phyloP scores from a whole-genome alignment of 352 stramenopile genomes.

The Phytophthora hibernalis region DNA sequence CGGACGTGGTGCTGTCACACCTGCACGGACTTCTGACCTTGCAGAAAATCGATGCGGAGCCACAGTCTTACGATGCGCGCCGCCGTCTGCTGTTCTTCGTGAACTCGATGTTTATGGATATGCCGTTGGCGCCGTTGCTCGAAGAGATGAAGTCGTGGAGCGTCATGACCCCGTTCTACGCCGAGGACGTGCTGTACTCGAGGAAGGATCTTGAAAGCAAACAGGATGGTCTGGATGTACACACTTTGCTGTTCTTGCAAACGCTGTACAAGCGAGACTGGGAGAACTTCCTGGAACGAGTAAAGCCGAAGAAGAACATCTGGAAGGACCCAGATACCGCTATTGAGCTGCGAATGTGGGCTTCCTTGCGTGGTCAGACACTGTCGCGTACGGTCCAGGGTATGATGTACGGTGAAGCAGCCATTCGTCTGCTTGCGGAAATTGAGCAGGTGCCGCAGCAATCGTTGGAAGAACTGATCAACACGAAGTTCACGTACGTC shows the following conservation, averaged over 20 bases:
- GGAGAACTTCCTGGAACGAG: conserved; percentile 98
- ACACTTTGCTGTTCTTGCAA: conserved; percentile 92
- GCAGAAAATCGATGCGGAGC: conserved; percentile 97
- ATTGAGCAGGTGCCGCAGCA: conserved; percentile 93
- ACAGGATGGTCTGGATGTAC: conserved; percentile 92
- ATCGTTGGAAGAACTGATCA: conserved; percentile 96
- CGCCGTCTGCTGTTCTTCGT: conserved; percentile 98
- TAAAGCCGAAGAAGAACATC: conserved; percentile 94
- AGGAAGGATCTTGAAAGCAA: conserved; percentile 97
- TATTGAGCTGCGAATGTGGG: conserved; percentile 96
- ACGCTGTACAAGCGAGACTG: conserved; percentile 98
- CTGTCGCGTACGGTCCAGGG: conserved; percentile 97
- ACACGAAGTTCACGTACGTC: conserved; percentile 99
- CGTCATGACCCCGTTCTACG: conserved; percentile 99
- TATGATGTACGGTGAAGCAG: conserved; percentile 99
- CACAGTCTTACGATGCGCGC: conserved; percentile 95
- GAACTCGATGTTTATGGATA: conserved; percentile 99
- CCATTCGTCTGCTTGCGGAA: conserved; percentile 96
- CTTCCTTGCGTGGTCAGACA: conserved; percentile 97
- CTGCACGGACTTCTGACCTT: conserved; percentile 95
- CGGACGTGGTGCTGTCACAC: conserved; percentile 86
- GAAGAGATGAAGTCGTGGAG: conserved; percentile 99
- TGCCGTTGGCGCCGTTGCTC: conserved; percentile 96
- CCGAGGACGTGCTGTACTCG: conserved; percentile 97
- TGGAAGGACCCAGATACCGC: conserved; percentile 89